A percentile compares a stretch with the other conserved stretches of the same genome.
Conservation (phyloP, 2,329 filamentous ascomycete species). For the Beauveria australis region DNA sequence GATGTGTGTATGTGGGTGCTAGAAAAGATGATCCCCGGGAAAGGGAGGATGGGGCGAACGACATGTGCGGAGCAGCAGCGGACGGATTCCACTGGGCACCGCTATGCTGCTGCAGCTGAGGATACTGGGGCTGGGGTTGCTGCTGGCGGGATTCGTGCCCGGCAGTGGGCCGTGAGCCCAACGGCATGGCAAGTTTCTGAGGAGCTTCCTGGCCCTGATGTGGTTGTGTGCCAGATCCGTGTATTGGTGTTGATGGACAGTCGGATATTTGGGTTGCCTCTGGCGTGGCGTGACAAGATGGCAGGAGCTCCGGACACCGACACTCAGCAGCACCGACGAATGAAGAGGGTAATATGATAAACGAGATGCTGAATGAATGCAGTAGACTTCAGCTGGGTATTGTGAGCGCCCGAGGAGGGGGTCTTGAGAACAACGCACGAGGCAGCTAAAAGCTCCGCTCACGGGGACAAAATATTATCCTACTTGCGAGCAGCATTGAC, state of each 20-base stretch:
- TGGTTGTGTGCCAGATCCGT: background rate
- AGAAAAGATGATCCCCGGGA: background rate
- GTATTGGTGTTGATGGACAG: background rate
- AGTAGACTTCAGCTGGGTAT: background rate
- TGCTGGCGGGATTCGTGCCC: background rate
- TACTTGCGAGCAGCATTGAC: background rate
- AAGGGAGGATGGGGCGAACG: slow-evolving; percentile 4
- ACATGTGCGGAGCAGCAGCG: slow-evolving; percentile 7
- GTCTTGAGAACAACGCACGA: background rate
- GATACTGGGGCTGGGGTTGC: background rate
- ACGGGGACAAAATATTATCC: background rate
- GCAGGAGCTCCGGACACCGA: background rate
- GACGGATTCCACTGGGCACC: slow-evolving; percentile 1
- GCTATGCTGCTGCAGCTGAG: background rate
- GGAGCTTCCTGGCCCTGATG: background rate
- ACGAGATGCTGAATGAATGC: background rate
- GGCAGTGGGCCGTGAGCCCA: background rate
- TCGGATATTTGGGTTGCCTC: background rate
- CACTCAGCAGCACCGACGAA: background rate
- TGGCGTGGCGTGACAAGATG: background rate
- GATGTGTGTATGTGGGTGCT: background rate
- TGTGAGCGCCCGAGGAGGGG: background rate
- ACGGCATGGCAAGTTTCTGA: background rate
- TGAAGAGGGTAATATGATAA: no score
- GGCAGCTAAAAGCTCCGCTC: background rate